Evolutionary conservation across 2,329 filamentous ascomycete species (phyloP), one percentile per base, ranked within the genome.

Genomic region (Cladophialophora exuberans): DNA sequence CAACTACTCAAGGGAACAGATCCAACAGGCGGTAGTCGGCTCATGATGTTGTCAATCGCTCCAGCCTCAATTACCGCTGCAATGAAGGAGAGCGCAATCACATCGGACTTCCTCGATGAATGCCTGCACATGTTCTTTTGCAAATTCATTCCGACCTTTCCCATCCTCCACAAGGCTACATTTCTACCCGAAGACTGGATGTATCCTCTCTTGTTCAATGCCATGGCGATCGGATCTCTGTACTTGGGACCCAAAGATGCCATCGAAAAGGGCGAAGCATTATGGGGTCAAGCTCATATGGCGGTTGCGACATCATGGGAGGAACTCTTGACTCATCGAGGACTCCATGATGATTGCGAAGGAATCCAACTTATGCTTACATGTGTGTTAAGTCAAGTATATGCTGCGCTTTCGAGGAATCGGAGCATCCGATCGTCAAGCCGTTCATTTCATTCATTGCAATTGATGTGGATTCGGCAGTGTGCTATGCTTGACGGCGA

Each of bases 71-170:
- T 76, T 6, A 76, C 74, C 4, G 72, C 73, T n/a, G 74, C 72
- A 10, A 70, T 75, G 11, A 73, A 76, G 58, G 68, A 71, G 17
- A 74, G 67, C 1, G 74, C 72, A 2, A 70, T 76, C 15, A 76
- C 72, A 17, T 77, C 75, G 0, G 72, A 75, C 17, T 77, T 77
- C 31, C 65, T 77, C 6, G 74, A 77, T 49, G 72, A 74, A 58
- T 76, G 74, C 57, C 61, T 77, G 13, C 75, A 77, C 54, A 76
- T 77, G 73, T 77, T 77, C 62, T 77, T 77, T 51, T 68, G 69
- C 11, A 69, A 73, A 13, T 76, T 77, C 54, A 75, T 76, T 22
- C 74, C 74, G 2, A 76, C 73, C 1, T 77, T 77, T 50, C 74
- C 74, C 4, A 66, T 77, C n/a, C 60, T 77, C 13, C 73, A 77